Evolutionary conservation across 2,329 filamentous ascomycete genomes (phyloP).

Genomic region (Dactylellina haptotyla): DNA sequence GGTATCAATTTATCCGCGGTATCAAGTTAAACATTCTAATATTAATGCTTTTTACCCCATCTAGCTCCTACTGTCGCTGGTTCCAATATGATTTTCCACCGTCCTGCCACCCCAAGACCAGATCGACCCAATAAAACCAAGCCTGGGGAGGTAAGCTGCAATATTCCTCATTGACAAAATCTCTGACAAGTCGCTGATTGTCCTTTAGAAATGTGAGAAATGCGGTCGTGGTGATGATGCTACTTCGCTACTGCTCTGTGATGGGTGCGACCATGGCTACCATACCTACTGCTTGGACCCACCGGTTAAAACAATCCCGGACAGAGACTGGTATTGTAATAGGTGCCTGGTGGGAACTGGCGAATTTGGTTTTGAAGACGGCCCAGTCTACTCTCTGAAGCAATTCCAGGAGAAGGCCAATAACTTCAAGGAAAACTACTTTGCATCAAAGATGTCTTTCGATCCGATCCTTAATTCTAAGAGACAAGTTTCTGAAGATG

Average conservation of each 20-base stretch:
- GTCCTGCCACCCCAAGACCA: conserved; percentile 75
- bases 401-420: conserved; percentile 97
- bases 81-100: conserved; percentile 94
- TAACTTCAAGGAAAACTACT: conserved; percentile 94
- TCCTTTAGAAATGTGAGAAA: conserved; percentile 77
- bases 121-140: conserved; percentile 69
- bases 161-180: conserved; percentile 29
- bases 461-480: conserved; percentile 84
- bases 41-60: conserved; percentile 60
- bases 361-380: conserved; percentile 97
- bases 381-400: conserved; percentile 90
- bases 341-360: conserved; percentile 94
- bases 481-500: conserved; percentile 86
- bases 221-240: conserved; percentile 82
- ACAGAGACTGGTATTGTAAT: conserved; percentile 94
- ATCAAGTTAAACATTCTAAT: not conserved
- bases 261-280: conserved; percentile 89
- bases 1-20: conserved; percentile 64
- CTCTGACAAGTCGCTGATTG: conserved; percentile 58
- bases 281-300: conserved; percentile 91
- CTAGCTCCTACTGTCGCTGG: conserved; percentile 84
- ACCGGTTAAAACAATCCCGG: conserved; percentile 78
- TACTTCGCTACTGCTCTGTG: conserved; percentile 79
- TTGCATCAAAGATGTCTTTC: conserved; percentile 87
- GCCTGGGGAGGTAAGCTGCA: conserved; percentile 66